These are phyloP conservation scores for Phytophthora sp. DNA, from an alignment of 352 stramenopile species.

Conservation along the genomic window DNA sequence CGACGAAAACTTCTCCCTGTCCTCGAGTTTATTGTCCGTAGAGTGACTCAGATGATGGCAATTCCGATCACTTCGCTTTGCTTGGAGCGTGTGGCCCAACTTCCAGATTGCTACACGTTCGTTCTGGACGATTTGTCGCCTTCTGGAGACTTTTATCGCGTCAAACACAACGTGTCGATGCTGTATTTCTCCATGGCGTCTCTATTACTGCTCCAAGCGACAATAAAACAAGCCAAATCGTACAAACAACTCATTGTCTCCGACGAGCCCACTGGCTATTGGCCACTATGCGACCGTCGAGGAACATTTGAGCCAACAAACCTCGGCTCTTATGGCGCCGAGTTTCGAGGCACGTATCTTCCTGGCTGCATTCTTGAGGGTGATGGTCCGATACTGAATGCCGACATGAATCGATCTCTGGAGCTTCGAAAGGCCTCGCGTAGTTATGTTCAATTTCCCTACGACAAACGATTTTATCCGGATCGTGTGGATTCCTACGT, in stretches of 20 bases:
- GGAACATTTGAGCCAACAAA: conserved; percentile 76
- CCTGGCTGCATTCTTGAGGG: conserved; percentile 72
- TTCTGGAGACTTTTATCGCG: conserved; percentile 42
- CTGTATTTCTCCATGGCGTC: conserved; percentile 91
- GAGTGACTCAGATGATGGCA: conserved; percentile 63
- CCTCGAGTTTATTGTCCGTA: conserved; percentile 58
- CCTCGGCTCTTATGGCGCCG: conserved; percentile 54
- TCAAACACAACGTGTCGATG: conserved; percentile 89
- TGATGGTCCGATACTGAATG: conserved; percentile 80
- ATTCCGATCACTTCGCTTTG: conserved; percentile 48
- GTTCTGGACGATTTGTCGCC: conserved; percentile 70
- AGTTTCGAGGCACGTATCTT: conserved; percentile 63
- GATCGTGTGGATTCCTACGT: conserved; percentile 43
- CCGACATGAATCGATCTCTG: conserved; percentile 79
- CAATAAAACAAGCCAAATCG: conserved; percentile 71
- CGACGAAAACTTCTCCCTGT: conserved; percentile 55
- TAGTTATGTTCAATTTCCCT: conserved; percentile 65
- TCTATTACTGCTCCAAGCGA: conserved; percentile 78
- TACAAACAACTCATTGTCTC: conserved; percentile 82
- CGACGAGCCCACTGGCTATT: conserved; percentile 83
- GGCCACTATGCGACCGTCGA: conserved; percentile 86
- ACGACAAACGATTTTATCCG: conserved; percentile 52
- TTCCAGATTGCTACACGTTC: conserved; percentile 78
- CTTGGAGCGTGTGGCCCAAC: conserved; percentile 51
- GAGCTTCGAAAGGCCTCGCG: conserved; percentile 59